Evolutionary conservation across 73 alveolate species (phyloP).

Genomic region (Tetrahymena elliotti): DNA sequence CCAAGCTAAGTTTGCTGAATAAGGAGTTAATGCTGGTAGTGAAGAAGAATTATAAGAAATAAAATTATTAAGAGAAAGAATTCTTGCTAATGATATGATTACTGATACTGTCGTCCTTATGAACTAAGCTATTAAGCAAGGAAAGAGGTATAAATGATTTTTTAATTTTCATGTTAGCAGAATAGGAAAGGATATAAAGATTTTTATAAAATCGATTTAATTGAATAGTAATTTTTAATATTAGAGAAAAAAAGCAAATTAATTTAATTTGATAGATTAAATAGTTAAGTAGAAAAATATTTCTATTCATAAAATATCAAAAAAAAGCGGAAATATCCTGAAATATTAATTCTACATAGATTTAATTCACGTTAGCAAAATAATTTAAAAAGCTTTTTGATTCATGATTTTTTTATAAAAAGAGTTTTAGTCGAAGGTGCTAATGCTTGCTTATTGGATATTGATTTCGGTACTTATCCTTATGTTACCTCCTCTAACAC

Average conservation of each 20-base stretch:
- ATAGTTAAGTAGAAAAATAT: no score
- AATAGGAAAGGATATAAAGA: no score
- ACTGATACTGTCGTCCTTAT: slow-evolving; percentile 55
- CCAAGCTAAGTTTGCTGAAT: slow-evolving; percentile 22
- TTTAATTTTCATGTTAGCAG: not conserved
- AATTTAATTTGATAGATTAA: no score
- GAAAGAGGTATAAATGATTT: not conserved
- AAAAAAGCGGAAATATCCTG: not conserved
- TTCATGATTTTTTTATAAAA: slow-evolving; percentile 12
- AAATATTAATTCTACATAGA: not conserved
- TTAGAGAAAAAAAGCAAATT: not conserved
- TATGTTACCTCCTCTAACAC: slow-evolving; percentile 91
- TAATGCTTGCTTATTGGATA: slow-evolving; percentile 90
- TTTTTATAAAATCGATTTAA: no score
- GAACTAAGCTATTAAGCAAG: slow-evolving; percentile 36
- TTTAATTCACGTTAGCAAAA: no score
- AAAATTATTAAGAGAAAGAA: slow-evolving; percentile 47
- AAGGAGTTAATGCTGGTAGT: slow-evolving; percentile 20
- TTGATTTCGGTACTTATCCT: slow-evolving; percentile 97
- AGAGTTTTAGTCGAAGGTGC: slow-evolving; percentile 91
- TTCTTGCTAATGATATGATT: slow-evolving; percentile 58
- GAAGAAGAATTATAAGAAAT: slow-evolving; percentile 52
- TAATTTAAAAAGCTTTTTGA: no score
- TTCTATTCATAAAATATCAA: no score
- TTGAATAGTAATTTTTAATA: not conserved